Evolutionary conservation across 1,284 basidiomycete species (phyloP).

Genomic region (Grifola frondosa): DNA sequence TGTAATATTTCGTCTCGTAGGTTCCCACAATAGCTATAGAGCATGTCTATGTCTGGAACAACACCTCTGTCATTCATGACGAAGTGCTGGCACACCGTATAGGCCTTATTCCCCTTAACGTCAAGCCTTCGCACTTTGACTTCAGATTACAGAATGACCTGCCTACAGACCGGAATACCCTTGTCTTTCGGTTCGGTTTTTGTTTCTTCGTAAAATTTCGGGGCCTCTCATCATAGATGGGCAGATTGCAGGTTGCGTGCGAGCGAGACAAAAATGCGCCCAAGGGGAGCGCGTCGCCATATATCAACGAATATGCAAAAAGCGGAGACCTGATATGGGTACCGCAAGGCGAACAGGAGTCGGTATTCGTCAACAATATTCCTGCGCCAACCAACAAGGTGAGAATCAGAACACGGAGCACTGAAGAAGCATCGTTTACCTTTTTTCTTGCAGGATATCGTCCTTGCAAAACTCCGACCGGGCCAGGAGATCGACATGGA

Average conservation of each 20-base stretch:
- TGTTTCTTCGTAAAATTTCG: neutral
- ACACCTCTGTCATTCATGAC: conserved; percentile 93
- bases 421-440: neutral
- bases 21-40: conserved; percentile 95
- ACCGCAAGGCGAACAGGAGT: conserved; percentile 83
- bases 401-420: neutral
- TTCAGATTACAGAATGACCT: conserved; percentile 29
- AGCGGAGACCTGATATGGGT: conserved; percentile 83
- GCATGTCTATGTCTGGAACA: conserved; percentile 93
- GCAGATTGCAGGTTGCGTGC: conserved; percentile 70
- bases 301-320: conserved; percentile 48
- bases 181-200: conserved; percentile 66
- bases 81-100: conserved; percentile 92
- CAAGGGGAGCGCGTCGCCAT: conserved; percentile 15
- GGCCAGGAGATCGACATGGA: conserved; percentile 86
- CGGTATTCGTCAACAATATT: conserved; percentile 47
- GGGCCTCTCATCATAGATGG: neutral
- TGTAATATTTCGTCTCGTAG: conserved; percentile 37
- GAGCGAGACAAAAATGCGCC: conserved; percentile 49
- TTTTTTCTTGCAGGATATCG: conserved; percentile 57
- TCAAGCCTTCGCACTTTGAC: conserved; percentile 74
- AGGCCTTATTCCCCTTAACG: conserved; percentile 86
- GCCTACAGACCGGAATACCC: conserved; percentile 87
- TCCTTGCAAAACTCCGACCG: conserved; percentile 92
- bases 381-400: conserved; percentile 71